These are phyloP conservation scores for Calophaca sinica DNA, from an alignment of 306 rosid species.

Conservation along the genomic window DNA sequence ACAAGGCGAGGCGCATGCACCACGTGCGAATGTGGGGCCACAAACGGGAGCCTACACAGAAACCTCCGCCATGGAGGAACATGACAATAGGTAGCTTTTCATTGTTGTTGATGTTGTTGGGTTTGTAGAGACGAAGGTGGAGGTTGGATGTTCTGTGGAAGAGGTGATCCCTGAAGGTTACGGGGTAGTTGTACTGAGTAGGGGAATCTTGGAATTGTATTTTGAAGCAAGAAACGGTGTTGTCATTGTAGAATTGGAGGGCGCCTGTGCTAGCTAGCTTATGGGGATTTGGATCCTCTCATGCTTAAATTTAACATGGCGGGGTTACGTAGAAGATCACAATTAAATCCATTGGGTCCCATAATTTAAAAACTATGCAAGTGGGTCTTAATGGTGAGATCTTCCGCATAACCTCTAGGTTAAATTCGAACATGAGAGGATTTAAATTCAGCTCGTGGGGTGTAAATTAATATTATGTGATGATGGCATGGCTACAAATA, in stretches of 20 bases:
- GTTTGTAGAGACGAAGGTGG: slow-evolving; percentile 70
- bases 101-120: slow-evolving; percentile 15
- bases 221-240: slow-evolving; percentile 63
- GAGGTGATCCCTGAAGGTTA: slow-evolving; percentile 59
- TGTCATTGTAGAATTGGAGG: slow-evolving; percentile 74
- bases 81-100: slow-evolving; percentile 55
- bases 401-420: too few relatives aligned
- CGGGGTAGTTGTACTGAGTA: slow-evolving; percentile 46
- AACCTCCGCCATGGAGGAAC: slow-evolving; percentile 81
- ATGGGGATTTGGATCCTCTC: too few relatives aligned
- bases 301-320: too few relatives aligned
- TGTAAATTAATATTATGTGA: too few relatives aligned
- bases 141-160: slow-evolving; percentile 55
- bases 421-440: too few relatives aligned
- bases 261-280: slow-evolving; percentile 50
- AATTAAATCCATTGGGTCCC: too few relatives aligned
- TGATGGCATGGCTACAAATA: too few relatives aligned
- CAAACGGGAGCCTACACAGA: slow-evolving; percentile 69
- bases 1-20: slow-evolving; percentile 68
- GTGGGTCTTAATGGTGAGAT: too few relatives aligned
- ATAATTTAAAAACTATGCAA: too few relatives aligned
- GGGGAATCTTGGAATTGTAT: slow-evolving; percentile 49
- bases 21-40: slow-evolving; percentile 74
- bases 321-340: too few relatives aligned
- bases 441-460: too few relatives aligned